Percentiles rank a stretch among this genome's conserved stretches.
These are phyloP conservation scores for Metschnikowia chrysomelidarum DNA, from an alignment of 805 yeast species.

Conservation along the genomic window DNA sequence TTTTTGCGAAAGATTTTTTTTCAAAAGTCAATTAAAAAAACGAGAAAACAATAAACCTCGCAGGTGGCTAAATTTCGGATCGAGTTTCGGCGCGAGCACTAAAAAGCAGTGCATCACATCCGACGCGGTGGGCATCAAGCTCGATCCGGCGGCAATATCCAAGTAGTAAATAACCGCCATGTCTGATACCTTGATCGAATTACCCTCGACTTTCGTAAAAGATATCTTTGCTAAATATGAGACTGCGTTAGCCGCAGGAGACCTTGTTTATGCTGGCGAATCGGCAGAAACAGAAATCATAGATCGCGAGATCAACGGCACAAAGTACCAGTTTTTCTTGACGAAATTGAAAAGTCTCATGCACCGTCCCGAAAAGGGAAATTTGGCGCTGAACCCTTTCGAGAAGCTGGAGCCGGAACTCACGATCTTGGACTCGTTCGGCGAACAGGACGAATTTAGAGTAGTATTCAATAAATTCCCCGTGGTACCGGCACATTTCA, in stretches of 20 bases:
- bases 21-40: too few relatives aligned
- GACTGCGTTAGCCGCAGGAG: slow-evolving; percentile 45
- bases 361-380: slow-evolving; percentile 41
- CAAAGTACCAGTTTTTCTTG: slow-evolving; percentile 24
- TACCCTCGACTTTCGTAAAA: too few relatives aligned
- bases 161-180: too few relatives aligned
- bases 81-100: too few relatives aligned
- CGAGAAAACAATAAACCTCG: too few relatives aligned
- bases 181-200: too few relatives aligned
- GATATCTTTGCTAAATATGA: slow-evolving; percentile 44
- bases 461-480: slow-evolving; percentile 86
- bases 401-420: slow-evolving; percentile 74
- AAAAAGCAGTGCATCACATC: too few relatives aligned
- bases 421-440: slow-evolving; percentile 54
- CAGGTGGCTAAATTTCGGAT: too few relatives aligned
- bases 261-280: slow-evolving; percentile 53
- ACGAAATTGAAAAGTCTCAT: slow-evolving; percentile 34
- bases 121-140: too few relatives aligned
- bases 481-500: slow-evolving; percentile 71
- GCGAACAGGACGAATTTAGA: slow-evolving; percentile 50
- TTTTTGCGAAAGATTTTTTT: too few relatives aligned
- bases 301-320: slow-evolving; percentile 11
- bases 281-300: slow-evolving; percentile 26
- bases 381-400: slow-evolving; percentile 64
- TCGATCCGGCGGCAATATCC: too few relatives aligned